Conservation (phyloP, 2,329 filamentous ascomycete genomes). For the Coleophoma crateriformis region DNA sequence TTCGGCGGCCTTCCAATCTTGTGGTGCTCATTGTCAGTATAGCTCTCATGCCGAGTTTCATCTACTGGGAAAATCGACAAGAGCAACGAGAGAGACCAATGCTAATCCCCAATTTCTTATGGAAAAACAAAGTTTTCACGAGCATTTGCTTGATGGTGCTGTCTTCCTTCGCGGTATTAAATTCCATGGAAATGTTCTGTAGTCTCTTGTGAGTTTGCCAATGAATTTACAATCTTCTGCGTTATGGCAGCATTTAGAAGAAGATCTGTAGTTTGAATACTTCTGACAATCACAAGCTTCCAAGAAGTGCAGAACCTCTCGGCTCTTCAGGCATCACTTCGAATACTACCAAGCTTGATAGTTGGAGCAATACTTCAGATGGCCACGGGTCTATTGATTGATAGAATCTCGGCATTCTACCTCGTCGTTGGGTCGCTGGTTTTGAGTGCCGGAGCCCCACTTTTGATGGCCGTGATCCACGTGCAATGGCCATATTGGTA, state of each 20-base stretch:
- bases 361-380: constrained; percentile 38
- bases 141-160: constrained; percentile 46
- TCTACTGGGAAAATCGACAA: constrained; percentile 46
- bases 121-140: constrained; percentile 51
- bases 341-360: constrained; percentile 38
- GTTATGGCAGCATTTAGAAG: background rate
- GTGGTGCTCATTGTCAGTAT: constrained; percentile 38
- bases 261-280: too few species aligned
- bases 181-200: constrained; percentile 40
- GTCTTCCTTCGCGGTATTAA: constrained; percentile 38
- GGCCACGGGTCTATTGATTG: constrained; percentile 37
- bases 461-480: constrained; percentile 49
- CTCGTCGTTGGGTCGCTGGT: constrained; percentile 34
- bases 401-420: constrained; percentile 33
- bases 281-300: constrained; percentile 31
- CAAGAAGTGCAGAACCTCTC: constrained; percentile 42
- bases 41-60: constrained; percentile 40
- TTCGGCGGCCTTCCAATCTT: constrained; percentile 38
- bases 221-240: background rate
- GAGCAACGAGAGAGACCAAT: constrained; percentile 40
- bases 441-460: constrained; percentile 37
- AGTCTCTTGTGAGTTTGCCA: constrained; percentile 39
- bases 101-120: constrained; percentile 57
- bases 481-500: constrained; percentile 46
- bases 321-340: constrained; percentile 38